Evolutionary conservation across 495 filamentous ascomycete genomes (phyloP), one percentile per base, ranked within the genome.

Genomic region (Aspergillus heteromorphus): DNA sequence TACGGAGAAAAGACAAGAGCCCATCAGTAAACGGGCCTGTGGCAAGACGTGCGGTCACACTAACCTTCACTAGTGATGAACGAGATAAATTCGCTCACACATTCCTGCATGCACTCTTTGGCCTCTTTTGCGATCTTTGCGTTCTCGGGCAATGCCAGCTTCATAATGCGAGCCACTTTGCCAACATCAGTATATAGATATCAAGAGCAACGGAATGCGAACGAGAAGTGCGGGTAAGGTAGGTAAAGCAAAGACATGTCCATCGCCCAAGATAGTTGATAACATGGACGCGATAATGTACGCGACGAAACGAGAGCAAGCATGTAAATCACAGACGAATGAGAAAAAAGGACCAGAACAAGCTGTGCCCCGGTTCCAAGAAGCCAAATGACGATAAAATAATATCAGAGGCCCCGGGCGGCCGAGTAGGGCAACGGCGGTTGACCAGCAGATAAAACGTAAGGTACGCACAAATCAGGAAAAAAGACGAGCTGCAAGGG

Each of bases 31-130:
- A 50, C 41, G 51, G 21, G 16, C 13, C 13, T 40, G 21, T 7
- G 16, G 16, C 58, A 45, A 58, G 34, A 5, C 30, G 49, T n/a
- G 31, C 6, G 42, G 55, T 48, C 11, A 25, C n/a, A 53, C 67
- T 51, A 65, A 95, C 93, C 93, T 81, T 98, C 93, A 70, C 92
- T 97, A 23, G 93, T 98, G 72, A 98, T 98, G 78, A 98, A 98
- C 16, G 92, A 97, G 78, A 98, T 98, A 73, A 97, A 98, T 80
- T 98, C 93, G 86, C 92, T 97, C 56, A 98, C 93, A 65, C 93
- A 98, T 75, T 98, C 93, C 71, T 98, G 93, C 93, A 98, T 97
- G 74, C 93, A 98, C 69, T 98, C 93, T 70, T 98, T 98, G 29
- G 93, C 93, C 71, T 98, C 93, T 65, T 98, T 98, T 40, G 93